These are phyloP conservation scores for Ophiostoma triangulosporum DNA, from an alignment of 2,329 filamentous ascomycete genomes.

Conservation along the genomic window DNA sequence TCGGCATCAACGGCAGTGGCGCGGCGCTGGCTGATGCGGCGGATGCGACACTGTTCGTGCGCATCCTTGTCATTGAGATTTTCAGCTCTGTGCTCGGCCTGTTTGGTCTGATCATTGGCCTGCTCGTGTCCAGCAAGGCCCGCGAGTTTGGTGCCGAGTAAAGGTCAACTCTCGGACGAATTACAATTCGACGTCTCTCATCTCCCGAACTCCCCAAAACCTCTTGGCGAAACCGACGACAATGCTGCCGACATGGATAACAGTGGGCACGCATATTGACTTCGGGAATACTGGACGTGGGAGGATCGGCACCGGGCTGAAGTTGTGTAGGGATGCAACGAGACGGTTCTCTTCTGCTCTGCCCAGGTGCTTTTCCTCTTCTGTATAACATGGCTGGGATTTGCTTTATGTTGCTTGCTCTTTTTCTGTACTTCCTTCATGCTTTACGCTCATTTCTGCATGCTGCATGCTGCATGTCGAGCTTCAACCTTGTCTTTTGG, in stretches of 20 bases:
- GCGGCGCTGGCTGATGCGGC: slow-evolving; percentile 92
- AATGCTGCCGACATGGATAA: not conserved
- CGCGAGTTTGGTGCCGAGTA: slow-evolving; percentile 47
- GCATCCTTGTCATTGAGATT: slow-evolving; percentile 97
- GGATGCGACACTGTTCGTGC: slow-evolving; percentile 89
- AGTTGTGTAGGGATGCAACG: not conserved
- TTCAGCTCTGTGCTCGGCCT: slow-evolving; percentile 96
- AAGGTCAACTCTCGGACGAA: not conserved
- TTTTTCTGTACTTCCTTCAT: not conserved
- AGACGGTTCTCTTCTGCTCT: not conserved
- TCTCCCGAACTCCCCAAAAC: not conserved
- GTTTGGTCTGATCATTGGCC: slow-evolving; percentile 89
- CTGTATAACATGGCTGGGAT: not conserved
- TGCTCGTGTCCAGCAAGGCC: slow-evolving; percentile 77
- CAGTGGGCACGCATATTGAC: not conserved
- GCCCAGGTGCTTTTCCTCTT: not conserved
- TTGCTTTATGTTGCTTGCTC: not conserved
- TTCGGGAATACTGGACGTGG: not conserved
- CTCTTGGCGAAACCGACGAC: too few relatives aligned
- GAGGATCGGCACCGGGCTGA: not conserved
- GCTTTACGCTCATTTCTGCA: not conserved
- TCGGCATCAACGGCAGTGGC: slow-evolving; percentile 96
- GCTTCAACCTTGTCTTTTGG: not conserved
- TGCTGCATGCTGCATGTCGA: not conserved
- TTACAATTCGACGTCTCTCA: not conserved